A percentile compares a stretch with the other conserved stretches of the same genome.
phyloP scores from a whole-genome alignment of 495 filamentous ascomycete species.

The Aspergillus nanangensis region DNA sequence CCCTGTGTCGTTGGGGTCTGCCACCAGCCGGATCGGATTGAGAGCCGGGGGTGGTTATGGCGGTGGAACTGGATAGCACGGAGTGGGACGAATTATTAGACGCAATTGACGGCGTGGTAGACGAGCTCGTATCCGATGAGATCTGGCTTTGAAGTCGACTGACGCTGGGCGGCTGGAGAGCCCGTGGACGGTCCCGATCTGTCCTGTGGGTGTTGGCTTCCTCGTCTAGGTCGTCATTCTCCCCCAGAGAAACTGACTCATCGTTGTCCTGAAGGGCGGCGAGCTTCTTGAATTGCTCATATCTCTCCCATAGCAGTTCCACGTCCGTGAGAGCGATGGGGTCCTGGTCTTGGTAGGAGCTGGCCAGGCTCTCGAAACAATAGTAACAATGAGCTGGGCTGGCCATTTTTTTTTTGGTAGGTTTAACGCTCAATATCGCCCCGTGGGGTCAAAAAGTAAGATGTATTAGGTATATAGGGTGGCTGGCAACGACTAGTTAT shows the following conservation, averaged over 20 bases:
- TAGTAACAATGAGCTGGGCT: constrained; percentile 77
- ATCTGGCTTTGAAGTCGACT: constrained; percentile 29
- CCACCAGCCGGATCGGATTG: constrained; percentile 18
- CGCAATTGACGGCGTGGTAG: constrained; percentile 40
- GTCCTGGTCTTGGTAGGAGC: constrained; percentile 57
- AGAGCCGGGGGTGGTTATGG: constrained; percentile 41
- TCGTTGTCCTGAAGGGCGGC: constrained; percentile 23
- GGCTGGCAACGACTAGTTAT: too few relatives aligned
- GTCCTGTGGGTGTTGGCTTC: constrained; percentile 17
- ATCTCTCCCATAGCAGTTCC: constrained; percentile 65
- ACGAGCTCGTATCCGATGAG: constrained; percentile 39
- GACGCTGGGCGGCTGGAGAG: constrained; percentile 29
- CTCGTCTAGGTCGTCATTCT: constrained; percentile 12
- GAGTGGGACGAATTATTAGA: constrained; percentile 42
- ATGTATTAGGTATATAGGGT: too few relatives aligned
- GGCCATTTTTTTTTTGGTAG: constrained; percentile 62
- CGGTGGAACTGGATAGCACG: constrained; percentile 37
- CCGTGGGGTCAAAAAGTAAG: neutral
- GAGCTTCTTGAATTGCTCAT: constrained; percentile 41
- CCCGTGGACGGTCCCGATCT: constrained; percentile 12
- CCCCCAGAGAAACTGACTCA: constrained; percentile 16
- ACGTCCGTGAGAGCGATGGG: constrained; percentile 58
- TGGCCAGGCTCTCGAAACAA: constrained; percentile 81
- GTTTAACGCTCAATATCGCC: neutral
- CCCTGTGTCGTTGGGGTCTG: constrained; percentile 16